A percentile compares a stretch with the other conserved stretches of the same genome.
These are phyloP conservation scores for Ceratobasidium sp. DNA, from an alignment of 1,284 basidiomycete genomes.

Conservation along the genomic window DNA sequence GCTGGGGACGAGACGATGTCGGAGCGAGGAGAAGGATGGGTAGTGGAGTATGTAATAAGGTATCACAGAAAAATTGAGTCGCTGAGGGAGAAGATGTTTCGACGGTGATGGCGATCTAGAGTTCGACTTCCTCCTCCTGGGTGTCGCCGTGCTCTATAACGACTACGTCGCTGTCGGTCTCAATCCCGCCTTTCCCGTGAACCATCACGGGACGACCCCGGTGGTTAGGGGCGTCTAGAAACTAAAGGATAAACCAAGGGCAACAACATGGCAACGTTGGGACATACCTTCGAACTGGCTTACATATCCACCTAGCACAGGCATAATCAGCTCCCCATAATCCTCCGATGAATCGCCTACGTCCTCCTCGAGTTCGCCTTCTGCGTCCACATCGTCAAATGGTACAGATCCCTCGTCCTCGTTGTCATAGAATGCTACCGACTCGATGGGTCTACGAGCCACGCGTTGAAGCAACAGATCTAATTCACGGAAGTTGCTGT, in stretches of 20 bases:
- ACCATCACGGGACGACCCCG: conserved; percentile 53
- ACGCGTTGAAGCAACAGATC: conserved; percentile 85
- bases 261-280: no score
- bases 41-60: neutral
- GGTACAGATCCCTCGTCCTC: conserved; percentile 52
- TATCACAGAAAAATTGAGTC: neutral
- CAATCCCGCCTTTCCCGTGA: conserved; percentile 21
- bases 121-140: conserved; percentile 53
- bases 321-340: conserved; percentile 53
- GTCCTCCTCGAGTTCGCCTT: conserved; percentile 54
- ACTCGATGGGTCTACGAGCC: conserved; percentile 69
- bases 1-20: conserved; percentile 40
- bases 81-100: neutral
- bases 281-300: conserved; percentile 54
- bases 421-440: conserved; percentile 29
- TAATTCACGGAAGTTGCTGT: conserved; percentile 84
- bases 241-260: no score
- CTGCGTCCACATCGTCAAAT: conserved; percentile 50
- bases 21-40: neutral
- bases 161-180: conserved; percentile 47
- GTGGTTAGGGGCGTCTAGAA: conserved; percentile 17
- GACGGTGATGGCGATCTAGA: conserved; percentile 52
- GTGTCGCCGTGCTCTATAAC: conserved; percentile 54
- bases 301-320: conserved; percentile 51
- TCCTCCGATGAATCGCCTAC: conserved; percentile 52